phyloP scores from a whole-genome alignment of 495 filamentous ascomycete species.

The Neurospora intermedia region DNA sequence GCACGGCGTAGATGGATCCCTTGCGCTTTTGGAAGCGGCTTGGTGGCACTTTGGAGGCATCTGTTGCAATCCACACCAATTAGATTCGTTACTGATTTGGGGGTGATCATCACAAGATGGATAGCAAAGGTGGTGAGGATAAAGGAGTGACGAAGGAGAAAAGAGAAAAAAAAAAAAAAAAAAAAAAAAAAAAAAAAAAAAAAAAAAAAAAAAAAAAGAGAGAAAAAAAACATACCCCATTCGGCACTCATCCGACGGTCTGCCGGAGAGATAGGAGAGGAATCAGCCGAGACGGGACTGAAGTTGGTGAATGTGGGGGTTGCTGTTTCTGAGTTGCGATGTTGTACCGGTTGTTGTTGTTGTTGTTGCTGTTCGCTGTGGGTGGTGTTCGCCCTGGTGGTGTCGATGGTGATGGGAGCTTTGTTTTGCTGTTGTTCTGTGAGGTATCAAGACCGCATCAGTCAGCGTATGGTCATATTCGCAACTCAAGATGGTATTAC shows the following conservation, averaged over 20 bases:
- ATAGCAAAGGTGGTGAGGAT: too few relatives aligned
- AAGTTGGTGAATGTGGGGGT: not conserved
- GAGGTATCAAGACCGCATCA: not conserved
- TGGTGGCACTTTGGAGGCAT: slow-evolving; percentile 51
- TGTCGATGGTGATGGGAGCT: not conserved
- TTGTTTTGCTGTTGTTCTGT: not conserved
- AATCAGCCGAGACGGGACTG: not conserved
- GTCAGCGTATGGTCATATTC: not conserved
- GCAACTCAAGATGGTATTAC: not conserved
- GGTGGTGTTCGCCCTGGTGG: not conserved
- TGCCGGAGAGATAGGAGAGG: not conserved
- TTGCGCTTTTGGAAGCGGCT: slow-evolving; percentile 53
- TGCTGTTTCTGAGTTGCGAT: not conserved
- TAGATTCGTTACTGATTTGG: too few relatives aligned
- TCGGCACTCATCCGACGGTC: slow-evolving; percentile 22
- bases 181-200: too few relatives aligned
- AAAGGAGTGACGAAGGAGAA: too few relatives aligned
- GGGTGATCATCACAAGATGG: too few relatives aligned
- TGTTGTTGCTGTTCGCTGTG: not conserved
- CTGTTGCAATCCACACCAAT: slow-evolving; percentile 1
- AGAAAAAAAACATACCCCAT: slow-evolving; percentile 27
- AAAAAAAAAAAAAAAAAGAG: too few relatives aligned
- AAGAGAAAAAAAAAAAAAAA: too few relatives aligned
- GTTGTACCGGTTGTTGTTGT: not conserved
- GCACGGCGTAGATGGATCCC: slow-evolving; percentile 52